These are phyloP conservation scores for Dimocarpus longan DNA, from an alignment of 345 rosid genomes.

Conservation along the genomic window DNA sequence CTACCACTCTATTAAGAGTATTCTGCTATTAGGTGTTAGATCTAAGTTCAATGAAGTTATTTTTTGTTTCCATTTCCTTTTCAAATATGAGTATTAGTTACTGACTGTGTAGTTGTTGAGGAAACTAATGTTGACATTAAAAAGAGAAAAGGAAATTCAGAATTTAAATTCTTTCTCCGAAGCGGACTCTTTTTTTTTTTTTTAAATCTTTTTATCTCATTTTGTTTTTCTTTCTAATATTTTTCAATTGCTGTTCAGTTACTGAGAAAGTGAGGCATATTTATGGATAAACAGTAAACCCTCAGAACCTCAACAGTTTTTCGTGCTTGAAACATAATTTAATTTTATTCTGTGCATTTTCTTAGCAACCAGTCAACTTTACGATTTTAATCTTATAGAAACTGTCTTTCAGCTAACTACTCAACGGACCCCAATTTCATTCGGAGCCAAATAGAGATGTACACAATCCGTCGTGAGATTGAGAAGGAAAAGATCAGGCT, in stretches of 20 bases:
- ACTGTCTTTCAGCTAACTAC: background rate
- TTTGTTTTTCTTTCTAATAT: background rate
- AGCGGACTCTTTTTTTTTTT: background rate
- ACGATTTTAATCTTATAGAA: background rate
- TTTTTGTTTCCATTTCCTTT: background rate
- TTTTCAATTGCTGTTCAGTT: background rate
- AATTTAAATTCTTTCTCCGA: background rate
- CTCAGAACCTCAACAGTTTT: background rate
- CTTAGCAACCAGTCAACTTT: background rate
- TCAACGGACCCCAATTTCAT: background rate
- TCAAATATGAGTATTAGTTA: background rate
- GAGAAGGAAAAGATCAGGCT: constrained; percentile 49
- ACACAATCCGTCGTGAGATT: constrained; percentile 30
- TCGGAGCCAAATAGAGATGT: constrained; percentile 14
- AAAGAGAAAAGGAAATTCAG: background rate
- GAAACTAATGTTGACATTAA: background rate
- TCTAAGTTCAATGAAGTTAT: background rate
- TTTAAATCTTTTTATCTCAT: background rate
- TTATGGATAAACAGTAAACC: background rate
- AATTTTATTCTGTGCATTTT: background rate
- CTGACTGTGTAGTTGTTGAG: background rate
- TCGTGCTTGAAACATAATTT: background rate
- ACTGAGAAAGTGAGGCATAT: background rate
- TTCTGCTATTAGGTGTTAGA: background rate
- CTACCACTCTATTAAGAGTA: background rate